Evolutionary conservation across 257 asterid species (phyloP), one percentile per base, ranked within the genome.

Genomic region (Primulina eburnea): DNA sequence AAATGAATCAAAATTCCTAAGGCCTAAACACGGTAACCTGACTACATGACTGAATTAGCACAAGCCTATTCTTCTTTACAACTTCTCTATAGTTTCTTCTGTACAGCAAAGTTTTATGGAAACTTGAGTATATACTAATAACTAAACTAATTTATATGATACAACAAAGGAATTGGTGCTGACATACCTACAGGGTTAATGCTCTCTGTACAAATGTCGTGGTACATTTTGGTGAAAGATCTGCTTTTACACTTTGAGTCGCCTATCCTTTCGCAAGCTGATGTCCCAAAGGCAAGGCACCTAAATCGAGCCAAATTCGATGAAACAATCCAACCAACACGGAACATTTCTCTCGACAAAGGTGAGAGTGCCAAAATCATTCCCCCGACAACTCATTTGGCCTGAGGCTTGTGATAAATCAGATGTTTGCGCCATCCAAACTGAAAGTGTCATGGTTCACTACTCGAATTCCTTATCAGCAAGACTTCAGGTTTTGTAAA

Each of bases 141-240:
- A 82, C 89, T 82, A 63, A 56, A 78, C 63, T 57, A 26, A 33
- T 38, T 37, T 69, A 70, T 81, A 86, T 80, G 77, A 78, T 85
- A 86, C 90, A 86, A 76, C 77, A 70, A 90, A 80, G 8, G 80
- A 82, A 81, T 82, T 75, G 76, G 80, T 74, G 90, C 73, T 60
- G 63, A 77, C 66, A 86, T 87, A 77, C 64, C 69, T 77, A 80
- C 84, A 82, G 62, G 81, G 87, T 82, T 84, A 80, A 86, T 65
- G 80, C 72, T 16, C 57, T 82, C 78, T 88, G 84, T 88, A 86
- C 90, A 90, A 64, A 73, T 69, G 64, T 79, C 77, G 50, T 69
- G 71, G 33, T 64, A 76, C 76, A 83, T 79, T 77, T 78, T 55
- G 57, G n/a, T 68, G 21, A 47, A 12, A 50, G 35, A 72, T 60